Conservation (phyloP, 1,284 basidiomycete genomes). For the Ustilago trichophora region DNA sequence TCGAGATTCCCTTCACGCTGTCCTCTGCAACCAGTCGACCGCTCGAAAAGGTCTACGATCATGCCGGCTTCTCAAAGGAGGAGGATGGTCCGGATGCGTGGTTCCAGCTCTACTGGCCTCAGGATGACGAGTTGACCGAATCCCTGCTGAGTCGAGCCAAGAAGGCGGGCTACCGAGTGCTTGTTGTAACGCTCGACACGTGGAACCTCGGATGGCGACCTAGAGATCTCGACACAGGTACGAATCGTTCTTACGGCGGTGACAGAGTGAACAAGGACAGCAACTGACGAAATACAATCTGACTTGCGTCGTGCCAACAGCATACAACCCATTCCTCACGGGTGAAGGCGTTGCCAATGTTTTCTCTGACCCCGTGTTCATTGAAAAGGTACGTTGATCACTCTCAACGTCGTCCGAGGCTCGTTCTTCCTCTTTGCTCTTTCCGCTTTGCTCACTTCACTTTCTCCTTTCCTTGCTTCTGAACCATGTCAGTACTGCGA, state of each 20-base stretch:
- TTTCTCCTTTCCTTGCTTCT: no score
- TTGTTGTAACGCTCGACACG: slow-evolving; percentile 70
- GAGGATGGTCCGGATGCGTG: slow-evolving; percentile 44
- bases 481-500: slow-evolving; percentile 8
- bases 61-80: slow-evolving; percentile 26
- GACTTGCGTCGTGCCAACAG: no score
- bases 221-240: slow-evolving; percentile 44
- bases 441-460: background rate
- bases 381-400: slow-evolving; percentile 38
- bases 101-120: slow-evolving; percentile 70
- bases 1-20: slow-evolving; percentile 52
- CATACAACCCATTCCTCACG: slow-evolving; percentile 75
- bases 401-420: no score
- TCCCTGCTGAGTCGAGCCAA: slow-evolving; percentile 76
- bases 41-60: slow-evolving; percentile 46
- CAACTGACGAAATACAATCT: no score
- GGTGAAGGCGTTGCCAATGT: slow-evolving; percentile 67
- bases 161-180: slow-evolving; percentile 73
- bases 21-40: slow-evolving; percentile 49
- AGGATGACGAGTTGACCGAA: slow-evolving; percentile 73
- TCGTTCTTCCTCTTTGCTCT: background rate
- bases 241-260: no score
- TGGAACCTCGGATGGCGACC: slow-evolving; percentile 55
- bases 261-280: no score
- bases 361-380: slow-evolving; percentile 61